phyloP scores from a whole-genome alignment of 164 flowering plant genomes.

The Pachysandra terminalis region DNA sequence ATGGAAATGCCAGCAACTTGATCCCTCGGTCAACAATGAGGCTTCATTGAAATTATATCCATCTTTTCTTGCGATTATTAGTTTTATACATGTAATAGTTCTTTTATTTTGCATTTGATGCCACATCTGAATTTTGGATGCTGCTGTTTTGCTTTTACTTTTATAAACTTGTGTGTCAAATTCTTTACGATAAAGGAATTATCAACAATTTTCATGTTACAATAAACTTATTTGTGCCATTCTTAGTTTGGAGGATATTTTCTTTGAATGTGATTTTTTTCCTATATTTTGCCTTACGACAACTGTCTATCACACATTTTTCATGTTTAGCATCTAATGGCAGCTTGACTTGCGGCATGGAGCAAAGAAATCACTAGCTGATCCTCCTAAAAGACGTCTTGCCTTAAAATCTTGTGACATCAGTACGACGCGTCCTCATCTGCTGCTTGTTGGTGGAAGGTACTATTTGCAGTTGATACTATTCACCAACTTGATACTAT shows the following conservation, averaged over 20 bases:
- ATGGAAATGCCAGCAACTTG: no score
- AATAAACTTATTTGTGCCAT: background rate
- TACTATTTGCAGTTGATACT: conserved; percentile 21
- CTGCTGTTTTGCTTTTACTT: background rate
- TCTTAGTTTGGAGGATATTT: background rate
- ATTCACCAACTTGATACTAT: background rate
- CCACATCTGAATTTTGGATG: background rate
- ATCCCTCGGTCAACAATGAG: no score
- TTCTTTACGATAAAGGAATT: no score
- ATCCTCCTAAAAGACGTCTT: conserved; percentile 76
- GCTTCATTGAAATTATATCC: no score
- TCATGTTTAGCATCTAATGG: conserved; percentile 21
- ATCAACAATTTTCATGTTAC: no score
- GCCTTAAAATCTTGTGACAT: conserved; percentile 88
- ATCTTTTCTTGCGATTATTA: no score
- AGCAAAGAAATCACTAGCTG: conserved; percentile 79
- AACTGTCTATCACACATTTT: background rate
- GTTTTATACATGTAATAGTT: background rate
- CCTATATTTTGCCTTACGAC: background rate
- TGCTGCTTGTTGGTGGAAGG: conserved; percentile 98
- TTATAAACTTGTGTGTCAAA: no score
- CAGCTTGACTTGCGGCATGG: conserved; percentile 95
- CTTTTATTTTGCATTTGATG: background rate
- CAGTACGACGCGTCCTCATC: conserved; percentile 86
- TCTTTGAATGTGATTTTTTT: background rate